Base-by-base conservation (phyloP, 2,329 filamentous ascomycete genomes). In the Huntiella savannae region DNA sequence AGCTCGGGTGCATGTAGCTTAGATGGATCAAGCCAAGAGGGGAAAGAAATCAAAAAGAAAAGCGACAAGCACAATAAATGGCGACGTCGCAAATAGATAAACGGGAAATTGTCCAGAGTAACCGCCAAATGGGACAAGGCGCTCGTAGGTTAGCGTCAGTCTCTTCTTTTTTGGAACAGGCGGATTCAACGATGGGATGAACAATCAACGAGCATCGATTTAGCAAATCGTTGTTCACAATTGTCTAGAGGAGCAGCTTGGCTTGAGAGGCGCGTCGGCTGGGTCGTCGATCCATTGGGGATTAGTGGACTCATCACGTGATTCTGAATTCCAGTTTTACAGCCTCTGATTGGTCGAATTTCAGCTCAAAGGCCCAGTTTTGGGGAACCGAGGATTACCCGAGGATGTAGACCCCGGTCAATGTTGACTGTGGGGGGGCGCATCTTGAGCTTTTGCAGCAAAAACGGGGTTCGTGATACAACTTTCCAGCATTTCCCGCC, bases 391-490 rank as follows among this genome's bases (percentile, higher is more conserved):
- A 13, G 11, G 5, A 33, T 49, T 49, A 46, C 13, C 48, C 48
- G 40, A 11, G 7, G 13, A 17, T 34, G 28, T 13, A 39, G 37
- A 35, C 47, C 43, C 39, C 35, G 47, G 16, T 49, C 8, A 3
- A 32, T 38, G 33, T 36, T 12, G 11, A 33, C 32, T 7, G 22
- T 28, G 22, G 22, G n/a, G 40, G 17, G 34, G 34, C 11, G 34
- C 17, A 17, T 42, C 19, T 32, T 28, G 28, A 42, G 17, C 16
- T 42, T 42, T 42, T n/a, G 40, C 11, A 19, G 19, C 33, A 45
- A 19, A 45, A 45, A 45, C 19, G 33, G 40, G 42, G 43, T 28
- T 41, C 47, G 47, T 49, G 47, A 49, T 49, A 49, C 42, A 45
- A 22, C 32, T 45, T 16, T 16, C 33, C 36, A 49, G 38, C 36